Percentiles rank a stretch among this genome's conserved stretches.
Conservation (phyloP, 75 land plant genomes). For the Gnetum montanum region DNA sequence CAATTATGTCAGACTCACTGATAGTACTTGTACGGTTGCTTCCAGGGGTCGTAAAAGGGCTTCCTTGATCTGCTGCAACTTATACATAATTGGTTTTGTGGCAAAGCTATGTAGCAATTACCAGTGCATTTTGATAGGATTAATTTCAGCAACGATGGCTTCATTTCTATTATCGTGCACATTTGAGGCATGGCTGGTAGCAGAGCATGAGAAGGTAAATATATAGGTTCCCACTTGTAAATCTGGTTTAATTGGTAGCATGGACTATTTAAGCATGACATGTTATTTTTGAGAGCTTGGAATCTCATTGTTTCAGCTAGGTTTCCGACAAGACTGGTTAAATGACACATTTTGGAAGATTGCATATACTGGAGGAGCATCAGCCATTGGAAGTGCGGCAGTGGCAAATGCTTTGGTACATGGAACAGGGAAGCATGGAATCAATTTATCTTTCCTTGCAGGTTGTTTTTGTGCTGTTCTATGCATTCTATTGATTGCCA, state of each 20-base stretch:
- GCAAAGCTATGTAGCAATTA: slow-evolving; percentile 34
- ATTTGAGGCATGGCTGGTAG: slow-evolving; percentile 82
- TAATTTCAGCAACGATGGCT: slow-evolving; percentile 38
- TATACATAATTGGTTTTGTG: slow-evolving; percentile 48
- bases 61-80: slow-evolving; percentile 45
- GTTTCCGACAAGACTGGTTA: slow-evolving; percentile 58
- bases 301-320: slow-evolving; percentile 35
- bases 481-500: slow-evolving; percentile 22
- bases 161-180: slow-evolving; percentile 46
- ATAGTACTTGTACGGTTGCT: no score
- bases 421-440: slow-evolving; percentile 21
- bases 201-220: slow-evolving; percentile 79
- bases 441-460: slow-evolving; percentile 24
- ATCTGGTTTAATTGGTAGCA: slow-evolving; percentile 25
- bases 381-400: slow-evolving; percentile 59
- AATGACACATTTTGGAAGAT: slow-evolving; percentile 77
- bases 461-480: slow-evolving; percentile 37
- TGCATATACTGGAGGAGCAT: slow-evolving; percentile 55
- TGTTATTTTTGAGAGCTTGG: slow-evolving; percentile 1
- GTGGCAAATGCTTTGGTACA: slow-evolving; percentile 51
- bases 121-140: slow-evolving; percentile 34
- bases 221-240: slow-evolving; percentile 27
- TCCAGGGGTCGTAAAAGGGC: slow-evolving; percentile 74
- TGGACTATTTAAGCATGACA: slow-evolving; percentile 44
- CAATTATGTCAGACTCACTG: no score